Percentiles rank a stretch among this genome's conserved stretches.
Conservation (phyloP, 768 basidiomycete genomes). For the Holtermannia corniformis region DNA sequence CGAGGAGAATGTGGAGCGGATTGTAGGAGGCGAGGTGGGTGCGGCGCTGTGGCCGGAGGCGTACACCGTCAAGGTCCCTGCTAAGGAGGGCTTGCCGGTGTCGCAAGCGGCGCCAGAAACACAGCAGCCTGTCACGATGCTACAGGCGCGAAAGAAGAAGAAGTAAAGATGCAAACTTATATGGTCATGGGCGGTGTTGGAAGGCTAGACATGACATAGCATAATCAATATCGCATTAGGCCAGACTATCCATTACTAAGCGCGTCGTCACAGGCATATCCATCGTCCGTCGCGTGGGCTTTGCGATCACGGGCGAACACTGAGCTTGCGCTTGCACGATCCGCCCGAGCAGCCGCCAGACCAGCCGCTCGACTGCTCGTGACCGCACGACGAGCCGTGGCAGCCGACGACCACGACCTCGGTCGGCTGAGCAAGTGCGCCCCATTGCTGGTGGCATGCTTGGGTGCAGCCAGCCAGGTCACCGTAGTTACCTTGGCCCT, state of each 20-base stretch:
- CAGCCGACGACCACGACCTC: no score
- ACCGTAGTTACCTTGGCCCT: no score
- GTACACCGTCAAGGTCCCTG: conserved; percentile 9
- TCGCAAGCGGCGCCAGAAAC: conserved; percentile 6
- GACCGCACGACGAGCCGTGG: no score
- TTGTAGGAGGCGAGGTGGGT: conserved; percentile 27
- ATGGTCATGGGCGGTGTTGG: background rate
- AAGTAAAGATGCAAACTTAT: conserved; percentile 5
- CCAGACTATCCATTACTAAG: no score
- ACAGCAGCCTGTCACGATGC: conserved; percentile 24
- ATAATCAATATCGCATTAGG: no score
- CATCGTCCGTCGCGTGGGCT: no score
- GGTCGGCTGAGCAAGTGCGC: background rate
- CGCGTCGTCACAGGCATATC: no score
- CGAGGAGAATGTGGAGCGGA: conserved; percentile 44
- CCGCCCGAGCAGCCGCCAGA: no score
- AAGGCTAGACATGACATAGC: no score
- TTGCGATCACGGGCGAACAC: no score
- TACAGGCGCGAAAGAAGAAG: conserved; percentile 38
- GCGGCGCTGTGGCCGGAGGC: conserved; percentile 12
- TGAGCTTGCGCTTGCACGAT: no score
- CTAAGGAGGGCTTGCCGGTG: conserved; percentile 7
- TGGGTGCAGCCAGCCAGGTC: background rate
- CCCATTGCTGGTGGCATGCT: background rate
- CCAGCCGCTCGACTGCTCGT: no score